Conservation (phyloP, 768 basidiomycete species). For the Macrolepiota dolichaula region DNA sequence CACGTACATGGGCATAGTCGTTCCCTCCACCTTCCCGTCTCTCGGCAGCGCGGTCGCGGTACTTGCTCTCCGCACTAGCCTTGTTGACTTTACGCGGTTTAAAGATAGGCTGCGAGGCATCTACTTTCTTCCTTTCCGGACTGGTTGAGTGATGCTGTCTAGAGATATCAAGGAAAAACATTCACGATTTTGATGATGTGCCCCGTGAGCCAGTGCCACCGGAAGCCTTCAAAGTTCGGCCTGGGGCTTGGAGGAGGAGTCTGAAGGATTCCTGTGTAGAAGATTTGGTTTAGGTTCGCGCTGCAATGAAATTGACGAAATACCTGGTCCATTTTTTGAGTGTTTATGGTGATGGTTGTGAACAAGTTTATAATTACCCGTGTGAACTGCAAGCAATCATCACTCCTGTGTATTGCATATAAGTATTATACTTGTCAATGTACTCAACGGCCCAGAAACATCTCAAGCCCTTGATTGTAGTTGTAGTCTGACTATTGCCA, state of each 20-base stretch:
- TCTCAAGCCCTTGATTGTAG: too few species aligned
- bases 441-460: too few species aligned
- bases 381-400: not conserved
- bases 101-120: slow-evolving; percentile 61
- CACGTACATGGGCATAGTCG: slow-evolving; percentile 68
- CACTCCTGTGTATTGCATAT: too few species aligned
- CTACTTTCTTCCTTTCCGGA: slow-evolving; percentile 40
- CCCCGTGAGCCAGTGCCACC: slow-evolving; percentile 13
- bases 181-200: slow-evolving; percentile 1
- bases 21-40: slow-evolving; percentile 61
- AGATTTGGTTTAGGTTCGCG: not conserved
- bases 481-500: too few species aligned
- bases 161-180: not conserved
- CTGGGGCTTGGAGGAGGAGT: slow-evolving; percentile 38
- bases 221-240: slow-evolving; percentile 17
- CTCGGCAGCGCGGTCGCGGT: slow-evolving; percentile 77
- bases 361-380: not conserved
- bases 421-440: too few species aligned
- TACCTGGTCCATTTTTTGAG: slow-evolving; percentile 32
- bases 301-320: not conserved
- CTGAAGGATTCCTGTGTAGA: slow-evolving; percentile 58
- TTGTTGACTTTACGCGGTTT: slow-evolving; percentile 82
- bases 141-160: not conserved
- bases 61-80: slow-evolving; percentile 37
- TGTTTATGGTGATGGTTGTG: not conserved